A percentile compares a stretch with the other conserved stretches of the same genome.
Conservation (phyloP, 2,329 filamentous ascomycete species). For the Lecanosticta acicola region DNA sequence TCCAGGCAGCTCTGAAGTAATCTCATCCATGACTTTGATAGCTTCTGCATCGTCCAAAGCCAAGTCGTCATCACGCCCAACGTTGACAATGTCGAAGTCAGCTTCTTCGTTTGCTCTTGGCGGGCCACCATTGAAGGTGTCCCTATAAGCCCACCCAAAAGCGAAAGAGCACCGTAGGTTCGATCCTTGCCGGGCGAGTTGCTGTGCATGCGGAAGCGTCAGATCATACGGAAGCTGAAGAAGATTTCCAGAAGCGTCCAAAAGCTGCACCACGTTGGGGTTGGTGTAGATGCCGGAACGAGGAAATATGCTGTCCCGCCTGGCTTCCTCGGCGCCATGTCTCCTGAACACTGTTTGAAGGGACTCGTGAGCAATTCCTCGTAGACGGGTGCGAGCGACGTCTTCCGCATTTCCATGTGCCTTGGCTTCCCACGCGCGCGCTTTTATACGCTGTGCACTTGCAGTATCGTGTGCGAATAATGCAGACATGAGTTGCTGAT, state of each 20-base stretch:
- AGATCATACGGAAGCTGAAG: slow-evolving; percentile 92
- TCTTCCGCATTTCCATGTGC: slow-evolving; percentile 19
- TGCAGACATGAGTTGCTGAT: slow-evolving; percentile 80
- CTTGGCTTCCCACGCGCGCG: slow-evolving; percentile 50
- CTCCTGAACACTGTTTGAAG: slow-evolving; percentile 74
- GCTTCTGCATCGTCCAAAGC: slow-evolving; percentile 89
- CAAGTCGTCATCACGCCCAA: slow-evolving; percentile 66
- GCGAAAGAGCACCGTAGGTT: slow-evolving; percentile 71
- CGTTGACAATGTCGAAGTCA: slow-evolving; percentile 92
- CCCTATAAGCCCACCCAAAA: slow-evolving; percentile 83
- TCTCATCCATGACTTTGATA: slow-evolving; percentile 90
- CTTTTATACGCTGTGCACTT: slow-evolving; percentile 63
- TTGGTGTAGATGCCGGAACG: slow-evolving; percentile 69
- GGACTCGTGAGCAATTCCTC: slow-evolving; percentile 61
- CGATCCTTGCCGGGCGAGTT: slow-evolving; percentile 65
- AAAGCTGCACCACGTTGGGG: slow-evolving; percentile 66
- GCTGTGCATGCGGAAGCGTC: slow-evolving; percentile 79
- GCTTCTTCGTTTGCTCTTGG: slow-evolving; percentile 81
- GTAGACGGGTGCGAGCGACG: slow-evolving; percentile 20
- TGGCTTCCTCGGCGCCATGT: slow-evolving; percentile 80
- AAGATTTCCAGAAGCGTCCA: slow-evolving; percentile 79
- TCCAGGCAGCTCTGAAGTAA: slow-evolving; percentile 65
- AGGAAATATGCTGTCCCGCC: slow-evolving; percentile 72
- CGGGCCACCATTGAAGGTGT: slow-evolving; percentile 70
- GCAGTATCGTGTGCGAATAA: slow-evolving; percentile 61